Evolutionary conservation across 306 rosid species (phyloP).

Genomic region (Dicorynia guianensis): DNA sequence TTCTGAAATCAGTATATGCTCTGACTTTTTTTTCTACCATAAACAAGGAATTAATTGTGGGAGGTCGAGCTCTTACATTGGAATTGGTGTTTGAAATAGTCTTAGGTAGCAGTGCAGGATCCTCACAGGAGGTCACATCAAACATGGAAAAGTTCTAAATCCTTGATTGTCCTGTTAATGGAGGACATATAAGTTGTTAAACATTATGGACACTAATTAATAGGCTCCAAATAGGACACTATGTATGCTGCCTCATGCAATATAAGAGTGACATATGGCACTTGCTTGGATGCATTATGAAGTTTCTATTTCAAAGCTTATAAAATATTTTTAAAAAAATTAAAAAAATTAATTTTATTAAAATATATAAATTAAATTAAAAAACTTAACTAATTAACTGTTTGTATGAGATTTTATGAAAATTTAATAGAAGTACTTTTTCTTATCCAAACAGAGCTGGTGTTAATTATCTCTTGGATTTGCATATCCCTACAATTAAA

Average conservation of each 20-base stretch:
- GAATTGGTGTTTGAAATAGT: slow-evolving; percentile 56
- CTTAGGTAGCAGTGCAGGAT: slow-evolving; percentile 55
- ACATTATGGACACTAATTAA: slow-evolving; percentile 32
- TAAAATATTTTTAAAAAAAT: too few relatives aligned
- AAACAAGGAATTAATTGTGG: too few relatives aligned
- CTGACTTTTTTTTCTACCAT: background rate
- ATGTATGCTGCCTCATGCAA: slow-evolving; percentile 39
- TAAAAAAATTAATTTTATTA: too few relatives aligned
- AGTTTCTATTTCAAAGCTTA: too few relatives aligned
- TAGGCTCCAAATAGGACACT: slow-evolving; percentile 47
- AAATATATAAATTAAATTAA: too few relatives aligned
- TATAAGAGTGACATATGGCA: slow-evolving; percentile 56
- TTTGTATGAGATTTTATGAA: too few relatives aligned
- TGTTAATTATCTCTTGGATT: background rate
- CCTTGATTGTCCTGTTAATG: slow-evolving; percentile 66
- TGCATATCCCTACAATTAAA: background rate
- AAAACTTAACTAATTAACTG: too few relatives aligned
- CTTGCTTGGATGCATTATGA: slow-evolving; percentile 33
- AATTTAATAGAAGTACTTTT: too few relatives aligned
- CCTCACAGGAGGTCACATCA: slow-evolving; percentile 59
- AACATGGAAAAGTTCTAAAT: slow-evolving; percentile 54
- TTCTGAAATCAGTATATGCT: background rate
- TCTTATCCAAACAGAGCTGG: slow-evolving; percentile 14
- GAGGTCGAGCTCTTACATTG: slow-evolving; percentile 7
- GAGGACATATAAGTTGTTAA: slow-evolving; percentile 53